Evolutionary conservation across 179 eudicot genomes (phyloP).

Genomic region (Actinidia chinensis): DNA sequence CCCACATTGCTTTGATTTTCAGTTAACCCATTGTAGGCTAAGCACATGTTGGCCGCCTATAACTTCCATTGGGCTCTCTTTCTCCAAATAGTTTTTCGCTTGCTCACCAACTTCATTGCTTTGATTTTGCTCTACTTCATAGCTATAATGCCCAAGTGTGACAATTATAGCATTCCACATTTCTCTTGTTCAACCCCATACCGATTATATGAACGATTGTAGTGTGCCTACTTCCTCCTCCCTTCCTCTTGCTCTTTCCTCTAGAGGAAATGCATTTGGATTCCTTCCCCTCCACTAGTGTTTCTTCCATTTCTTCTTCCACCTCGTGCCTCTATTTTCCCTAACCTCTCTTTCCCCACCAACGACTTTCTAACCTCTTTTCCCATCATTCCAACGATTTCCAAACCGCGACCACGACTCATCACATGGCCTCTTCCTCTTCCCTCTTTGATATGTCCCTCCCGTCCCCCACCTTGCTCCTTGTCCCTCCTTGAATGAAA

Average conservation of each 20-base stretch:
- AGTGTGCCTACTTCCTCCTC: not conserved
- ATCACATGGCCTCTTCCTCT: not conserved
- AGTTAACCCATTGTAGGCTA: not conserved
- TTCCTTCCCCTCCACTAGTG: not conserved
- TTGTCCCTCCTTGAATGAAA: not conserved
- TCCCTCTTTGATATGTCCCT: not conserved
- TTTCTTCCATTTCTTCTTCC: not conserved
- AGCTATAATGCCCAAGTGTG: not conserved
- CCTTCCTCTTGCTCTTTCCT: not conserved
- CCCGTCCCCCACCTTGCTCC: not conserved
- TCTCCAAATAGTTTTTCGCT: not conserved
- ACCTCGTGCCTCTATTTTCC: not conserved
- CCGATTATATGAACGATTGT: too few relatives aligned
- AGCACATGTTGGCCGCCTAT: not conserved
- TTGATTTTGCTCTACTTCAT: not conserved
- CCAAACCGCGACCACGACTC: not conserved
- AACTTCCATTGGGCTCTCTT: not conserved
- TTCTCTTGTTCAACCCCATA: not conserved
- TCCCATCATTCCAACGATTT: too few relatives aligned
- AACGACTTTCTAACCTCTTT: not conserved
- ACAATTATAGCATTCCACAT: not conserved
- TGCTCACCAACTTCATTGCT: not conserved
- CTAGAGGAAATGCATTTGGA: not conserved
- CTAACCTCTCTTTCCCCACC: not conserved
- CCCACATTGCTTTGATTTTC: not conserved